Base-by-base conservation (phyloP, 768 basidiomycete genomes). In the Boletales sp. region DNA sequence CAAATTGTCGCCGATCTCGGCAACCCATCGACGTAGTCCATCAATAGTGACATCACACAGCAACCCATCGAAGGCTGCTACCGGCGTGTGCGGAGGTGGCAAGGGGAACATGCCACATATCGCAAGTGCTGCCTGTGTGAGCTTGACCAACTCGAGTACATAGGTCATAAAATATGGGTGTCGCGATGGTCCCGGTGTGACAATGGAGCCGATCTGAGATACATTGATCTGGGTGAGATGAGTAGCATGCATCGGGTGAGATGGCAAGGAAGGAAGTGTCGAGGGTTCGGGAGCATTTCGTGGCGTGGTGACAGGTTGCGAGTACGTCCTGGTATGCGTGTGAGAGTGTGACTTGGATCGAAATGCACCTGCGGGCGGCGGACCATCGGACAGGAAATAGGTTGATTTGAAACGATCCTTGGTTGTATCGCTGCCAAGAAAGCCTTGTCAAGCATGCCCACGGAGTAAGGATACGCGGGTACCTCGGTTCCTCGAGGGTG, bases 21-120 rank as follows among this genome's bases (percentile, higher is more conserved):
- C 59, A 29, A 81, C 78, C 89, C 90, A 93, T 44, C 68, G 71
- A 42, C 77, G 73, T 31, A 93, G 78, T 6, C 83, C 88, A 24
- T 84, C 81, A 24, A 88, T 78, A 0, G 90, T 90, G 13, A 74
- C 68, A 65, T 93, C 88, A 61, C 90, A 92, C 19, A 93, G 69
- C 13, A 93, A 73, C 1, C 90, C 90, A 64, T 92, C 82, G 38
- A 78, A 60, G 18, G 45, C 49, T 38, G 42, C 40, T 43, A 42
- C 50, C 13, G 48, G 40, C 29, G 48, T 32, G 32, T 51, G 47
- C 30, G 47, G 58, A 40, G 52, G 43, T 7, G 57, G 43, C 24
- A 73, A 42, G 21, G 69, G 73, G 47, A 79, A 87, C 68, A 87
- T 71, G 51, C 87, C 88, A 63, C 86, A 92, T 44, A 90, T 74